Conservation (phyloP, 305 asterid genomes). For the Stenogyne calaminthoides region DNA sequence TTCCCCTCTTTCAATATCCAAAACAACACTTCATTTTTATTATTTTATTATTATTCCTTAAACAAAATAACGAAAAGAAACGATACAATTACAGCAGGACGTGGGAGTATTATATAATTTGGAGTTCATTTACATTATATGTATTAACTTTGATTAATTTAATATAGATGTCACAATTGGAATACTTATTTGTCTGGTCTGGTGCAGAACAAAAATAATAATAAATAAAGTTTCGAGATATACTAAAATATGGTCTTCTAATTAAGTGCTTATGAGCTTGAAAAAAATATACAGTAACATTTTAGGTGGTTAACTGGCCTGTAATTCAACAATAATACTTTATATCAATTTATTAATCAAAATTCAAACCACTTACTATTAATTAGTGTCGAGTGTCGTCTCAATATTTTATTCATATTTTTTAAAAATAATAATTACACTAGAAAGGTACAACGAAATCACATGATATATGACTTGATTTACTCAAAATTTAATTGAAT, state of each 20-base stretch:
- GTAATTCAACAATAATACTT: conserved; percentile 29
- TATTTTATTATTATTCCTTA: too few relatives aligned
- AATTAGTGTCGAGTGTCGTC: conserved; percentile 1
- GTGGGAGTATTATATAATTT: too few relatives aligned
- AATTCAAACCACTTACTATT: background rate
- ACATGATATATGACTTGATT: conserved; percentile 15
- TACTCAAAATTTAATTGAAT: background rate
- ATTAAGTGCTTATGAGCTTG: conserved; percentile 29
- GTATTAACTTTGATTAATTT: conserved; percentile 1
- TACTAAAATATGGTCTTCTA: conserved; percentile 2
- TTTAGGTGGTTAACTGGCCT: conserved; percentile 29
- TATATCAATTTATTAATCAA: background rate
- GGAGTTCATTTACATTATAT: conserved; percentile 21
- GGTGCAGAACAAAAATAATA: conserved; percentile 29
- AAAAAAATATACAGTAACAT: background rate
- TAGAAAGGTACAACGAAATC: background rate
- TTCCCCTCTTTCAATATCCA: too few relatives aligned
- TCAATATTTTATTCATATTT: background rate
- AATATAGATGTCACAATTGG: conserved; percentile 21
- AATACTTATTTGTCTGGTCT: conserved; percentile 26
- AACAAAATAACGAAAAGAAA: too few relatives aligned
- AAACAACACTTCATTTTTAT: too few relatives aligned
- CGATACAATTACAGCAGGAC: too few relatives aligned
- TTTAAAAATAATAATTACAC: background rate
- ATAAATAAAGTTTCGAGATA: conserved; percentile 20